Evolutionary conservation across 305 asterid genomes (phyloP), one percentile per base, ranked within the genome.

Genomic region (Plantago lanceolata): DNA sequence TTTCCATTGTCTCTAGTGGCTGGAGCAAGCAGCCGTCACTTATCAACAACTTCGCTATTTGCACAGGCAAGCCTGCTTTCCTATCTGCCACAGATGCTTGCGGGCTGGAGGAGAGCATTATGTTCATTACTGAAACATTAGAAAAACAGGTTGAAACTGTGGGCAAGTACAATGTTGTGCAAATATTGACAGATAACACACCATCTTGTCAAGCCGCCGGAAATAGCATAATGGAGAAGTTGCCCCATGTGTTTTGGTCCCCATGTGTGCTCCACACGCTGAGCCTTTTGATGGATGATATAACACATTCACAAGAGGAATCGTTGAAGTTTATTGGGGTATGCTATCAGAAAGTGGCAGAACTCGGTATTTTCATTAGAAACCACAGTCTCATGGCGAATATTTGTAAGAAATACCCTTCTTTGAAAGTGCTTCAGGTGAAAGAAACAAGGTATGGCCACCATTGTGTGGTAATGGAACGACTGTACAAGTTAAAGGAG

Each of bases 161-260:
- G 19, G 61, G 68, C 6, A 64, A 24, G 17, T 64, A 64, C 44
- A 64, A 43, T 37, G 68, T 64, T 53, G 68, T 53, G 21, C 52
- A 64, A 31, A 64, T 64, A 19, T 43, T 51, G 44, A 53, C 15
- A 8, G 68, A 53, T 64, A 64, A 64, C n/a, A 48, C 61, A 6
- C 15, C 69, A 19, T 19, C 9, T 24, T 64, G 51, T 51, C 37
- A 64, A 31, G 47, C 20, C 14, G 54, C 50, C 13, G 49, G 59
- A 15, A 58, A 63, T 8, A 51, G 50, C 19, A 63, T 50, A n/a
- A 31, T n/a, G 37, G 61, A 35, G 24, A 51, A 35, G 37, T 18
- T 29, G 31, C 51, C 60, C 52, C 60, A 51, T 15, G 8, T 64
- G 1, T 51, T 51, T 28, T 63, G 58, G 67, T 31, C 61, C 6